These are phyloP conservation scores for Quercus berberidifolia DNA, from an alignment of 306 rosid genomes.

Conservation along the genomic window DNA sequence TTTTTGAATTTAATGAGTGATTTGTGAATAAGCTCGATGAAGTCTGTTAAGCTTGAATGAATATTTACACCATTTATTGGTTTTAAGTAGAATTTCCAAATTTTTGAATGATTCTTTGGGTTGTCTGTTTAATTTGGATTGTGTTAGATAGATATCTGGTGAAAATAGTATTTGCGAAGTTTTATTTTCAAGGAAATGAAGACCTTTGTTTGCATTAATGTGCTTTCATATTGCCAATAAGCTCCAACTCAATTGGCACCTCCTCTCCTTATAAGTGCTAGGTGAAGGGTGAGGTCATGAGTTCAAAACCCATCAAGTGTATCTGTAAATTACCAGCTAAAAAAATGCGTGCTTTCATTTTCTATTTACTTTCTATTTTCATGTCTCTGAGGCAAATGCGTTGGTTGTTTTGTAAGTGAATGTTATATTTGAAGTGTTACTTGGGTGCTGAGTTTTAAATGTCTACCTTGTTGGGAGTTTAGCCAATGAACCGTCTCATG, in stretches of 20 bases:
- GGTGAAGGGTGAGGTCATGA: too few relatives aligned
- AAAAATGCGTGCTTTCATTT: neutral
- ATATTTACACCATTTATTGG: neutral
- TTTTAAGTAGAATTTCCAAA: neutral
- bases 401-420: neutral
- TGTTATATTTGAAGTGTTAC: neutral
- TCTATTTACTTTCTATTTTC: neutral
- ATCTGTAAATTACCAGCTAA: too few relatives aligned
- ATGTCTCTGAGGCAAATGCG: neutral
- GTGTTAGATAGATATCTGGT: neutral
- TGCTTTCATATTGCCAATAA: neutral
- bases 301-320: too few relatives aligned
- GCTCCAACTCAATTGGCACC: too few relatives aligned
- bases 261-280: too few relatives aligned
- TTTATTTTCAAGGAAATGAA: neutral
- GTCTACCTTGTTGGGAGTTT: too few relatives aligned
- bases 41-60: neutral
- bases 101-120: neutral
- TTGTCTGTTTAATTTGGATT: neutral
- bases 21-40: neutral
- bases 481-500: too few relatives aligned
- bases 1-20: neutral
- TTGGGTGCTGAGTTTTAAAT: neutral
- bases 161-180: neutral
- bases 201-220: neutral